Conservation (phyloP, 1,284 basidiomycete genomes). For the Fomitopsis betulina region DNA sequence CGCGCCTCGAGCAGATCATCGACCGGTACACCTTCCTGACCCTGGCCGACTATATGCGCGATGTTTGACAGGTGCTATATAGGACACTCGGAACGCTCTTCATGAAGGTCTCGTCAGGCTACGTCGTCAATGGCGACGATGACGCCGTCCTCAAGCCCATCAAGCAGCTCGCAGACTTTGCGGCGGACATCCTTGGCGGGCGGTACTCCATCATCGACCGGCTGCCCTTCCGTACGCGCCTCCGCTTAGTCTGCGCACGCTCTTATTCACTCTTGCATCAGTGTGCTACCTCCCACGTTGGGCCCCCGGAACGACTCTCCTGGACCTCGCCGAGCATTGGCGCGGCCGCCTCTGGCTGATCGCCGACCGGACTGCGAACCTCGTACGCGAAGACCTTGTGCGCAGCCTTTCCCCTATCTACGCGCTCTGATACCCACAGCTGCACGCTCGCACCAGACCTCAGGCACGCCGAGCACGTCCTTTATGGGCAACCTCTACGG, state of each 20-base stretch:
- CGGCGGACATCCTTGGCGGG: conserved; percentile 23
- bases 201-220: conserved; percentile 25
- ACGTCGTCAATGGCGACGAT: conserved; percentile 13
- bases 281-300: conserved; percentile 30
- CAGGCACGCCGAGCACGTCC: conserved; percentile 6
- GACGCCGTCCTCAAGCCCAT: conserved; percentile 18
- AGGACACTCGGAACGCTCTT: conserved; percentile 15
- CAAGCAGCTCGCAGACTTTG: conserved; percentile 21
- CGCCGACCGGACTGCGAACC: conserved; percentile 12
- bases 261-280: conserved; percentile 3
- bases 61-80: neutral
- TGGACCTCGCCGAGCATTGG: conserved; percentile 15
- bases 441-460: neutral
- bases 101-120: conserved; percentile 16
- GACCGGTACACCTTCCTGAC: neutral
- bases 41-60: too few relatives aligned
- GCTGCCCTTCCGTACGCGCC: conserved; percentile 21
- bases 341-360: conserved; percentile 14
- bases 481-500: conserved; percentile 23
- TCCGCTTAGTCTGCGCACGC: neutral
- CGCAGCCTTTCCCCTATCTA: neutral
- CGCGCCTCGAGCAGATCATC: neutral
- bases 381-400: conserved; percentile 12
- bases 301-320: conserved; percentile 26
- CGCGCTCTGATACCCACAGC: neutral